phyloP scores from a whole-genome alignment of 306 rosid genomes.

The Vigna trinervia region DNA sequence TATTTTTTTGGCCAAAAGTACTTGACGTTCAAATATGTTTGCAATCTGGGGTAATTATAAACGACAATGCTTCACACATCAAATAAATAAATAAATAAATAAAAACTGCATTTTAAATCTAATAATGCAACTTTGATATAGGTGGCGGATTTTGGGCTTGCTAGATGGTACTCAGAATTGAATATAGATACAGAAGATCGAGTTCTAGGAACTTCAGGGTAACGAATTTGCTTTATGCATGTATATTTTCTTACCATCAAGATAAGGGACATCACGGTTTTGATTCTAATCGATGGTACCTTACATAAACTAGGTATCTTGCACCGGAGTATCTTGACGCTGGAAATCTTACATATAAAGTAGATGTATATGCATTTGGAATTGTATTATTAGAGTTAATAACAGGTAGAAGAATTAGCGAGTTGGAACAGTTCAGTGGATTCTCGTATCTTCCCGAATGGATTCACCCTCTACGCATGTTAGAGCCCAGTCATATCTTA shows the following conservation, averaged over 20 bases:
- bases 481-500: constrained; percentile 61
- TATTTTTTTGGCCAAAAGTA: not conserved
- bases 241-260: not conserved
- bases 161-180: constrained; percentile 90
- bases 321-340: constrained; percentile 88
- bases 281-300: constrained; percentile 44
- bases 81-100: constrained; percentile 11
- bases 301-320: constrained; percentile 68
- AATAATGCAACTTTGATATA: constrained; percentile 39
- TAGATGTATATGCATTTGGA: constrained; percentile 93
- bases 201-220: constrained; percentile 79
- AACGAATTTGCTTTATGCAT: constrained; percentile 28
- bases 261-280: not conserved
- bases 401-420: constrained; percentile 71
- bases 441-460: constrained; percentile 61
- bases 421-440: constrained; percentile 61
- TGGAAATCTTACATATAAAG: constrained; percentile 77
- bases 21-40: not conserved
- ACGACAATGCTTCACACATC: not conserved
- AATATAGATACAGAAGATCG: constrained; percentile 64
- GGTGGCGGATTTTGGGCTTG: constrained; percentile 98
- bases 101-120: not conserved
- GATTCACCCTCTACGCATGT: constrained; percentile 63
- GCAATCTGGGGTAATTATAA: not conserved
- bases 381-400: constrained; percentile 78